Percentiles rank a stretch among this genome's conserved stretches.
These are phyloP conservation scores for Antitrichia curtipendula DNA, from an alignment of 225 moss, liverwort and hornwort genomes.

Conservation along the genomic window DNA sequence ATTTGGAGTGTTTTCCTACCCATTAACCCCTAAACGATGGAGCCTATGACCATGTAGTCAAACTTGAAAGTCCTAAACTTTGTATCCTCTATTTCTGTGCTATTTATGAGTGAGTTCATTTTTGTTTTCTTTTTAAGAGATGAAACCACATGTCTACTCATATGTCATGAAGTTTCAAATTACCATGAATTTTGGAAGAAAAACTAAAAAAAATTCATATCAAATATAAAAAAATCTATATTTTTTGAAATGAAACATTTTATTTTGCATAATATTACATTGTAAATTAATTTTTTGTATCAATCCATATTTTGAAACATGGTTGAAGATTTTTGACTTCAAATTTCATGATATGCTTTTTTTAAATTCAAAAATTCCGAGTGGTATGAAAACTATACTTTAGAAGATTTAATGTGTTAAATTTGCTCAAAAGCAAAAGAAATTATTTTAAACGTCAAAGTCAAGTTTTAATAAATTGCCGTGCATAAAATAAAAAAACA, in stretches of 20 bases:
- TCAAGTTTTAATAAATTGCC: fast-evolving
- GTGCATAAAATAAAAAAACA: background rate
- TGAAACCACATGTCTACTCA: background rate
- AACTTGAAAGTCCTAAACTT: fast-evolving
- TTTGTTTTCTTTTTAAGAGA: fast-evolving
- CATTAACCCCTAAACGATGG: no score
- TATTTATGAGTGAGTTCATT: background rate
- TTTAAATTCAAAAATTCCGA: background rate
- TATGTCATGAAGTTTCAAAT: background rate
- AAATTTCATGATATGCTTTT: background rate
- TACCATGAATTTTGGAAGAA: background rate
- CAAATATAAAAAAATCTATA: no score
- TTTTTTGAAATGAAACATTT: background rate
- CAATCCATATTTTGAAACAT: fast-evolving
- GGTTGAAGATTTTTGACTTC: fast-evolving
- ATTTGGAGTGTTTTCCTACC: background rate
- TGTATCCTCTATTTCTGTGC: background rate
- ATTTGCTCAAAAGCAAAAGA: background rate
- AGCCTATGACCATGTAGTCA: background rate
- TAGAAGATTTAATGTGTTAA: background rate
- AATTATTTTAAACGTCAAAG: background rate
- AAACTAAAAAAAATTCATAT: background rate
- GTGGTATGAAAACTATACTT: fast-evolving
- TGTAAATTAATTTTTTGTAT: fast-evolving
- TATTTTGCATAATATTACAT: fast-evolving